Percentiles rank a stretch among this genome's conserved stretches.
These are phyloP conservation scores for Raffaelea albimanens DNA, from an alignment of 2,329 filamentous ascomycete species.

Conservation along the genomic window DNA sequence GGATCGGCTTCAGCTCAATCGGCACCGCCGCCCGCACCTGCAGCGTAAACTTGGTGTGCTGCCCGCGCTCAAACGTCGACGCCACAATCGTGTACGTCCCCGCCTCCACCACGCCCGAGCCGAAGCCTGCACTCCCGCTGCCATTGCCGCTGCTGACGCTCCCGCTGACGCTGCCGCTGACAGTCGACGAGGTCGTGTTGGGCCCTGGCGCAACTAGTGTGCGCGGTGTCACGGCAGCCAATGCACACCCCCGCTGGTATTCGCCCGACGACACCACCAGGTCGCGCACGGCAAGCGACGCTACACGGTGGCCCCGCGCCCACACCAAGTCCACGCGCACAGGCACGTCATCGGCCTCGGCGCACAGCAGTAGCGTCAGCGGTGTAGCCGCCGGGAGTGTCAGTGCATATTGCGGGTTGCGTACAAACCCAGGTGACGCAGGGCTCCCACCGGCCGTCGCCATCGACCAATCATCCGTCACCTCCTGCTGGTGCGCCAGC, in stretches of 20 bases:
- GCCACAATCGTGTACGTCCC: slow-evolving; percentile 83
- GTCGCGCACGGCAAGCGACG: slow-evolving; percentile 62
- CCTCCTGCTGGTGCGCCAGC: slow-evolving; percentile 48
- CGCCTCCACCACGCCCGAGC: slow-evolving; percentile 40
- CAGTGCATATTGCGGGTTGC: slow-evolving; percentile 80
- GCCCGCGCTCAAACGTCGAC: slow-evolving; percentile 79
- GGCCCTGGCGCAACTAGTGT: slow-evolving; percentile 15
- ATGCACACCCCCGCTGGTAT: slow-evolving; percentile 70
- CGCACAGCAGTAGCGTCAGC: slow-evolving; percentile 66
- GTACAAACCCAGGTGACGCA: slow-evolving; percentile 63
- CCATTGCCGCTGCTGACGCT: slow-evolving; percentile 4
- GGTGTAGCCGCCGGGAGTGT: slow-evolving; percentile 45
- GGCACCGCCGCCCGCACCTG: slow-evolving; percentile 55
- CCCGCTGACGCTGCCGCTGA: slow-evolving; percentile 15
- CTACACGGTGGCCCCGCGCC: slow-evolving; percentile 56
- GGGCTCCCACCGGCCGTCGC: slow-evolving; percentile 80
- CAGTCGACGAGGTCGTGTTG: not conserved
- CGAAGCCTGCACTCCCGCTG: slow-evolving; percentile 11
- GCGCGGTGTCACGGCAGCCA: slow-evolving; percentile 41
- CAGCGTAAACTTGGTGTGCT: slow-evolving; percentile 65
- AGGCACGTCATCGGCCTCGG: slow-evolving; percentile 55
- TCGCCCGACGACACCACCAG: slow-evolving; percentile 79
- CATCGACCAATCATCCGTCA: slow-evolving; percentile 62
- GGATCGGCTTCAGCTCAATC: slow-evolving; percentile 50
- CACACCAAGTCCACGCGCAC: slow-evolving; percentile 81